Percentiles rank a stretch among this genome's conserved stretches.
Evolutionary conservation across 768 basidiomycete genomes (phyloP).

Genomic region (Leccinum subtestaceum): DNA sequence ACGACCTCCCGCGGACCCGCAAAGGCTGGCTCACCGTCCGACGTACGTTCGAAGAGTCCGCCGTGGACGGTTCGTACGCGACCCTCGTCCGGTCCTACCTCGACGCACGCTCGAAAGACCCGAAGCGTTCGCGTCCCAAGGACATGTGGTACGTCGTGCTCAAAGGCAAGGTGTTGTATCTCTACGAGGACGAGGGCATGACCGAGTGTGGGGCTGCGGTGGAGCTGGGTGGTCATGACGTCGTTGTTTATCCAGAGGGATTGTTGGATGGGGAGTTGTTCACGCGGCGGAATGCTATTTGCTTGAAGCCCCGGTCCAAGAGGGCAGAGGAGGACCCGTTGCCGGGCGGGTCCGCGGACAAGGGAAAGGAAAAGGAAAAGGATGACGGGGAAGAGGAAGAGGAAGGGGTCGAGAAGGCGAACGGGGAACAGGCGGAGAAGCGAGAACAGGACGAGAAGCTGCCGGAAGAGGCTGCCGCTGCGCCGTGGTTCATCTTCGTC

Average conservation of each 20-base stretch:
- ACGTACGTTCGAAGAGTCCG: conserved; percentile 68
- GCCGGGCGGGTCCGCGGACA: conserved; percentile 48
- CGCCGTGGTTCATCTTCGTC: conserved; percentile 93
- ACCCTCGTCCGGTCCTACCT: conserved; percentile 77
- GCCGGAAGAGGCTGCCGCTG: conserved; percentile 44
- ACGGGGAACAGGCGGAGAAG: background rate
- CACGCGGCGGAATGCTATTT: conserved; percentile 86
- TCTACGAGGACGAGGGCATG: conserved; percentile 93
- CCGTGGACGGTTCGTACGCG: conserved; percentile 67
- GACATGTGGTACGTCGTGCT: conserved; percentile 92
- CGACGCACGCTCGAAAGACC: conserved; percentile 81
- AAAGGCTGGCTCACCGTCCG: conserved; percentile 85
- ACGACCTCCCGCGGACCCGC: conserved; percentile 62
- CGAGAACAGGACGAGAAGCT: conserved; percentile 27
- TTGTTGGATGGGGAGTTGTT: conserved; percentile 87
- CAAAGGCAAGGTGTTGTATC: conserved; percentile 86
- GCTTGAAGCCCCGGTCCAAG: conserved; percentile 53
- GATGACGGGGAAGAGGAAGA: background rate
- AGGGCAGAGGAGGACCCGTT: conserved; percentile 32
- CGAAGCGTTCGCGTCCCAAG: conserved; percentile 78
- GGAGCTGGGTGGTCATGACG: conserved; percentile 76
- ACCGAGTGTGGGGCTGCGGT: conserved; percentile 90
- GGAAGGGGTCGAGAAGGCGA: background rate
- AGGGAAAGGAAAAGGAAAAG: background rate
- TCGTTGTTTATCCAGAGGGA: conserved; percentile 71